Base-by-base conservation (phyloP, 306 rosid species). In the Quercus berberidifolia region DNA sequence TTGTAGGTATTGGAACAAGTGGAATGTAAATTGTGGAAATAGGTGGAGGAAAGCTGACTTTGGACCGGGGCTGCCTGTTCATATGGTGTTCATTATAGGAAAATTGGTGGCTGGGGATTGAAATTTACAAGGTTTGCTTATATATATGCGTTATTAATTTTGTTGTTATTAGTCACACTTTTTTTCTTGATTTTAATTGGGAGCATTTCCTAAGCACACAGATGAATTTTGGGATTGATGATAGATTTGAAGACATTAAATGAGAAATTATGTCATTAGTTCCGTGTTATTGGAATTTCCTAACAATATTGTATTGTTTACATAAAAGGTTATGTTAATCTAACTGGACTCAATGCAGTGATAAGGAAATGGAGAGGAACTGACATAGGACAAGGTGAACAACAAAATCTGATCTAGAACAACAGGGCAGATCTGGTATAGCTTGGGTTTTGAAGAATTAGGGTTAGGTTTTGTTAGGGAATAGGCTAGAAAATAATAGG, bases 41-140 rank as follows among this genome's bases (percentile, higher is more conserved):
- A 87, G 74, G 86, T 84, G 55, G 91, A 90, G 87, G 98, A 93
- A 93, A 86, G 82, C 88, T 81, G 97, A 86, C 11, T 93, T 92
- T 79, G 98, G 98, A 80, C 98, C 97, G 1, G 92, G 85, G 71
- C 75, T 63, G 71, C 89, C 89, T 12, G 72, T 90, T 54, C 86
- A 92, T 38, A 84, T 90, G 2, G 85, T 89, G 69, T 93, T 90
- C 76, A 11, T 92, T 74, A 72, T 57, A 19, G 97, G 91, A 49
- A 84, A 80, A 51, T 82, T 78, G 81, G 80, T 55, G 65, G 82
- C 85, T 38, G 80, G 68, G 55, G 28, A 43, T 83, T 80, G 18
- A 9, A 79, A 76, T 62, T 79, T 85, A 52, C 76, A 9, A 90
- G 98, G 98, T 91, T 83, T 79, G 63, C 80, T 78, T 23, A 13